phyloP scores from a whole-genome alignment of 2,329 filamentous ascomycete species.

The Fusarium albidum region DNA sequence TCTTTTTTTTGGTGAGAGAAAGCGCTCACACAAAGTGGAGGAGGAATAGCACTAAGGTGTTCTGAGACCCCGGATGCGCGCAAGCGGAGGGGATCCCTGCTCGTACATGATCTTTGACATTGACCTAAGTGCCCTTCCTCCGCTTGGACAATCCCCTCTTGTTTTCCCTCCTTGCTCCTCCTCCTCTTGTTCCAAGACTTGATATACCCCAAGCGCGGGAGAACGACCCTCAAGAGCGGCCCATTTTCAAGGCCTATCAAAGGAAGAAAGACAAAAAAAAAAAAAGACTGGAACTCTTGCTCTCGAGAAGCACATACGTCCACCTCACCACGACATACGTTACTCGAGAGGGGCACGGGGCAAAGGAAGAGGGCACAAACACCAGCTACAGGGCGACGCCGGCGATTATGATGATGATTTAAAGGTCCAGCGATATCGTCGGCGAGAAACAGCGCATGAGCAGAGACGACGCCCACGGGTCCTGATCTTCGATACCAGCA shows the following conservation, averaged over 20 bases:
- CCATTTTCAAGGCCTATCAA: constrained; percentile 23
- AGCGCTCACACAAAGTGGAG: constrained; percentile 2
- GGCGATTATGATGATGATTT: constrained; percentile 26
- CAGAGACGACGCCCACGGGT: constrained; percentile 8
- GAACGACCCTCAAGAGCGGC: constrained; percentile 23
- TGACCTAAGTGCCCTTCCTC: constrained; percentile 2
- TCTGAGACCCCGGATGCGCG: constrained; percentile 1
- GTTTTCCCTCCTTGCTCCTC: neutral
- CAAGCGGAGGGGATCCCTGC: constrained; percentile 16
- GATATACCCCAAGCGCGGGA: constrained; percentile 16
- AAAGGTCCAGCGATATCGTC: constrained; percentile 20
- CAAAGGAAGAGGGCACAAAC: neutral
- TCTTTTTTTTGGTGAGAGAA: constrained; percentile 17
- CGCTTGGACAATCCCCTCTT: constrained; percentile 7
- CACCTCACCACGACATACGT: constrained; percentile 11
- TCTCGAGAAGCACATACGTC: constrained; percentile 4
- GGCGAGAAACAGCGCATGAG: constrained; percentile 22
- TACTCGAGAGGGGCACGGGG: neutral
- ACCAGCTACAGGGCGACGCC: constrained; percentile 22
- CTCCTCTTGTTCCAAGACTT: constrained; percentile 1
- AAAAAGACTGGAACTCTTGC: constrained; percentile 9
- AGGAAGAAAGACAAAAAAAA: neutral
- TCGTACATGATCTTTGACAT: constrained; percentile 10
- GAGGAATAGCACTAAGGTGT: neutral
- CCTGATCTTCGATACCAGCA: constrained; percentile 4